phyloP scores from a whole-genome alignment of 2,329 filamentous ascomycete genomes.

The Xylaria multiplex region DNA sequence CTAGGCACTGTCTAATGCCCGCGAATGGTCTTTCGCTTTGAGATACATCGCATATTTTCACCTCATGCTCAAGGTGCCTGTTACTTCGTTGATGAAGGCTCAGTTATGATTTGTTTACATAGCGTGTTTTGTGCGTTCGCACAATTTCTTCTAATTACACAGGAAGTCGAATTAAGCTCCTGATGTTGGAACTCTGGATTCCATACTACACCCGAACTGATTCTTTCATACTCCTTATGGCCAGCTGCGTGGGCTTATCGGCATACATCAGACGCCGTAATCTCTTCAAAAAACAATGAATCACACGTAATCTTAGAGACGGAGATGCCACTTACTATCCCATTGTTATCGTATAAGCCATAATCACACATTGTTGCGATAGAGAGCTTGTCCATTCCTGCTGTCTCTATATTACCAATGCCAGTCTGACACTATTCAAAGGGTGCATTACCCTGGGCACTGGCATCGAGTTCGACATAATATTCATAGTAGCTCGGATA shows the following conservation, averaged over 20 bases:
- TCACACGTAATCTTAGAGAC: constrained; percentile 3
- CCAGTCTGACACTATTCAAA: constrained; percentile 56
- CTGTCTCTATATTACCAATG: not conserved
- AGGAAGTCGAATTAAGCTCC: constrained; percentile 18
- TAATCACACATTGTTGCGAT: not conserved
- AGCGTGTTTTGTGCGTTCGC: constrained; percentile 9
- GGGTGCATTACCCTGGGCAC: constrained; percentile 60
- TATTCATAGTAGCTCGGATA: constrained; percentile 65
- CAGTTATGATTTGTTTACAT: constrained; percentile 19
- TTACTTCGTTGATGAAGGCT: constrained; percentile 17
- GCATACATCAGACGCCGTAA: constrained; percentile 19
- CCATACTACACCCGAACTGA: not conserved
- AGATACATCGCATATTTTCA: not conserved
- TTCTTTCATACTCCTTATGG: not conserved
- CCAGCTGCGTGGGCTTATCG: constrained; percentile 4
- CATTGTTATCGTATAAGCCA: not conserved
- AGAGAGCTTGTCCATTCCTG: not conserved
- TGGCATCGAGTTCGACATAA: constrained; percentile 57
- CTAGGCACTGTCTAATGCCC: too few relatives aligned
- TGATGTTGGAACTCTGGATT: not conserved
- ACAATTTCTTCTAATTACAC: constrained; percentile 22
- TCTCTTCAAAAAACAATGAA: constrained; percentile 8
- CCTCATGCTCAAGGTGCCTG: not conserved
- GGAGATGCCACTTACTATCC: constrained; percentile 18
- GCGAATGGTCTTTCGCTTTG: too few relatives aligned